These are phyloP conservation scores for Kalmanozyma brasiliensis DNA, from an alignment of 1,284 basidiomycete genomes.

Conservation along the genomic window DNA sequence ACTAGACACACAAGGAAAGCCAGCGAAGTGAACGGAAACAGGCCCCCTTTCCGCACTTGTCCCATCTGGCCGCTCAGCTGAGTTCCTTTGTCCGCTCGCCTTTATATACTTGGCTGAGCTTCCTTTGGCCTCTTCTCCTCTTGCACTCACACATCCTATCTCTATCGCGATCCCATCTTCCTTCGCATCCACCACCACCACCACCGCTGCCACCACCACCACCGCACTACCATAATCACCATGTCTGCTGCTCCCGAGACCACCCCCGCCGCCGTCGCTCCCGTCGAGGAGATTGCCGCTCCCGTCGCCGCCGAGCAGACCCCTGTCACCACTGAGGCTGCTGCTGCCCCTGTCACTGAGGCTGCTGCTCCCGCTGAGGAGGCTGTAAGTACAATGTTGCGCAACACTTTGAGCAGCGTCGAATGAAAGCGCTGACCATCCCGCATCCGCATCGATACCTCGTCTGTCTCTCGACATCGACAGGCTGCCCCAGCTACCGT, in stretches of 20 bases:
- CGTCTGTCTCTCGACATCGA: no score
- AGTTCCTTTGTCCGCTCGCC: conserved; percentile 8
- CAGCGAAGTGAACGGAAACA: conserved; percentile 3
- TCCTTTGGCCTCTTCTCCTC: conserved; percentile 9
- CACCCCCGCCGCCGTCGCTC: conserved; percentile 31
- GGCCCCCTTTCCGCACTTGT: conserved; percentile 5
- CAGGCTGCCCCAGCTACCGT: conserved; percentile 28
- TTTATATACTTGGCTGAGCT: conserved; percentile 40
- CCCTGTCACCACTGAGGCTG: conserved; percentile 19
- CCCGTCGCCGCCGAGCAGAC: conserved; percentile 32
- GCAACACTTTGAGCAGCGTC: no score
- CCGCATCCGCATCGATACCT: neutral
- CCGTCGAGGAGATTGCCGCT: conserved; percentile 42
- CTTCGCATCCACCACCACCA: neutral
- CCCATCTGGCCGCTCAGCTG: conserved; percentile 5
- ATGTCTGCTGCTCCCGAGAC: conserved; percentile 53
- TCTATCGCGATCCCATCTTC: neutral
- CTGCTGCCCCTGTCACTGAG: conserved; percentile 31
- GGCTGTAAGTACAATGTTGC: conserved; percentile 4
- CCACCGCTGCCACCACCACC: conserved; percentile 8
- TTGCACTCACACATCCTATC: conserved; percentile 5
- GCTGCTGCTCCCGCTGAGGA: conserved; percentile 25
- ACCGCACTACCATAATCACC: conserved; percentile 12
- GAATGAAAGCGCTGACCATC: no score
- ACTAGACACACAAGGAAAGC: conserved; percentile 12